phyloP scores from a whole-genome alignment of 148 eudicot genomes.

The Chenopodium berlandieri region DNA sequence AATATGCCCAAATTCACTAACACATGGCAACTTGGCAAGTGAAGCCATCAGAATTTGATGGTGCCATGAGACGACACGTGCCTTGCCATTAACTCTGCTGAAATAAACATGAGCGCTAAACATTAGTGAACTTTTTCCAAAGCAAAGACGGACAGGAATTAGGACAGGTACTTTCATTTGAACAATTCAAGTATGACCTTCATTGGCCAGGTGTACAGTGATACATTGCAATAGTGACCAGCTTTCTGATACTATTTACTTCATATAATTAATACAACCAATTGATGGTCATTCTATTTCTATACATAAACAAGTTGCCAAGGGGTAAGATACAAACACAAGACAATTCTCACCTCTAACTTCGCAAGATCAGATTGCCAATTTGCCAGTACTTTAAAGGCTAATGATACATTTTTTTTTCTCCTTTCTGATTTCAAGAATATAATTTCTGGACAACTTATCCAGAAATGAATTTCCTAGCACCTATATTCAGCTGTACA shows the following conservation, averaged over 20 bases:
- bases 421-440: slow-evolving; percentile 10
- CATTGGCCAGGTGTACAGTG: background rate
- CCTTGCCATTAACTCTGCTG: background rate
- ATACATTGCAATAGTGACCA: background rate
- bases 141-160: background rate
- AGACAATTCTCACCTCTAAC: slow-evolving; percentile 4
- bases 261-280: slow-evolving; percentile 6
- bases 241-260: slow-evolving; percentile 14
- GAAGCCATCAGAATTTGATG: background rate
- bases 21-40: background rate
- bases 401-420: slow-evolving; percentile 19
- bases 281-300: background rate
- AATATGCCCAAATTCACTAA: background rate
- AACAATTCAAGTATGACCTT: background rate
- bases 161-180: background rate
- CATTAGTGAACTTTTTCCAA: background rate
- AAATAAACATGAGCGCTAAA: background rate
- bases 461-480: slow-evolving; percentile 10
- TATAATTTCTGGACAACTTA: slow-evolving; percentile 16
- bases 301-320: slow-evolving; percentile 9
- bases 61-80: background rate
- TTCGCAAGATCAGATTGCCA: slow-evolving; percentile 12
- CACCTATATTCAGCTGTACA: slow-evolving; percentile 35
- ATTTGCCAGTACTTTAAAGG: background rate
- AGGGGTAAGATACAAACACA: slow-evolving; percentile 19